Conservation (phyloP, 306 rosid species). For the Amphicarpaea edgeworthii region DNA sequence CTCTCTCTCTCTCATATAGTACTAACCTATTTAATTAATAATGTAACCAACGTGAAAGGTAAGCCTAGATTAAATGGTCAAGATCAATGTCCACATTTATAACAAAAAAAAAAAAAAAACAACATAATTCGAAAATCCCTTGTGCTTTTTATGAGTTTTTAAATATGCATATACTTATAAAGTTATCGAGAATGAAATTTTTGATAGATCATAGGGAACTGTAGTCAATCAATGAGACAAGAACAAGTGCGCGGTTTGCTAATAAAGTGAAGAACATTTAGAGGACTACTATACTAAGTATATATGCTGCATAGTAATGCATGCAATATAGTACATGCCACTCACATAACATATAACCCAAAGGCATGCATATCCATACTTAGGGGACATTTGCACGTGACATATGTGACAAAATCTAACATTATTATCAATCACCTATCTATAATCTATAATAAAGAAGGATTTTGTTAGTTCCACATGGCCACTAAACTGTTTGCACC, state of each 20-base stretch:
- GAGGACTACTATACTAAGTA: too few species aligned
- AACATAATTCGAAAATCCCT: constrained; percentile 32
- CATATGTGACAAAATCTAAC: constrained; percentile 51
- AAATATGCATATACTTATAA: constrained; percentile 37
- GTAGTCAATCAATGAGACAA: constrained; percentile 65
- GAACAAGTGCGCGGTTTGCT: constrained; percentile 51
- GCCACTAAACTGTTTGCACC: constrained; percentile 20
- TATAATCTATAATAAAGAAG: neutral
- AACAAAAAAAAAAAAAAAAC: neutral
- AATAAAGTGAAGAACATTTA: constrained; percentile 52
- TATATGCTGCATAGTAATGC: too few species aligned
- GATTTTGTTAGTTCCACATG: constrained; percentile 40
- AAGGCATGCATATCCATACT: constrained; percentile 42
- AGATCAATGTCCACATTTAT: constrained; percentile 49
- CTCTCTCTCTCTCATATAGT: constrained; percentile 40
- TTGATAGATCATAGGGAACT: constrained; percentile 35
- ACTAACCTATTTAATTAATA: constrained; percentile 30
- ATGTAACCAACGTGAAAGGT: constrained; percentile 47
- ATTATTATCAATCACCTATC: neutral
- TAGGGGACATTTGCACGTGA: constrained; percentile 67
- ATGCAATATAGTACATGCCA: constrained; percentile 43
- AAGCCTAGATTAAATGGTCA: constrained; percentile 54
- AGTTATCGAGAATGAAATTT: constrained; percentile 55
- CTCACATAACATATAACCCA: constrained; percentile 59
- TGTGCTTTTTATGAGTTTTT: constrained; percentile 36